These are phyloP conservation scores for Ulota crispa DNA, from an alignment of 225 moss, liverwort and hornwort genomes.

Conservation along the genomic window DNA sequence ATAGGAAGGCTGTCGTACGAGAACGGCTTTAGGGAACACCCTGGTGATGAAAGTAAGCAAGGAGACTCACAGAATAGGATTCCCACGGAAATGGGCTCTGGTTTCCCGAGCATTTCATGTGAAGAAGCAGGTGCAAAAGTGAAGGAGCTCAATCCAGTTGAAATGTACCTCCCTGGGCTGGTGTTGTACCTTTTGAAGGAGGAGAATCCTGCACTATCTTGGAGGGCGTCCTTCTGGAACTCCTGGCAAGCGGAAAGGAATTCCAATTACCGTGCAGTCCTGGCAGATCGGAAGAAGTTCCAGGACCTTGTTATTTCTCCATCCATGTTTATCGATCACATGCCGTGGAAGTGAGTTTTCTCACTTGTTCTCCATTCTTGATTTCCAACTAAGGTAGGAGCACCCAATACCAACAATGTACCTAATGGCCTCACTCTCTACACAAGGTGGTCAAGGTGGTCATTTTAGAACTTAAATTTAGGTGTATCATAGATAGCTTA, in stretches of 20 bases:
- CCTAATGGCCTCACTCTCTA: no score
- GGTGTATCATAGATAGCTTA: no score
- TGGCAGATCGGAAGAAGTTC: constrained; percentile 67
- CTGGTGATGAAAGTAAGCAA: neutral
- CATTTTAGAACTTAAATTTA: no score
- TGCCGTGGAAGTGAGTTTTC: constrained; percentile 89
- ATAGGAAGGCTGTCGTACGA: constrained; percentile 13
- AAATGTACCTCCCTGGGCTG: constrained; percentile 87
- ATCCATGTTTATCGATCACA: constrained; percentile 94
- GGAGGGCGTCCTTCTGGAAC: constrained; percentile 50
- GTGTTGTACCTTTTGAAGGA: constrained; percentile 69
- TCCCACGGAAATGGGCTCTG: constrained; percentile 38
- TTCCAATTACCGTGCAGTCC: constrained; percentile 43
- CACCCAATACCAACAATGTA: no score
- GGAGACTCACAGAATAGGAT: constrained; percentile 30
- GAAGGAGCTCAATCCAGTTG: constrained; percentile 63
- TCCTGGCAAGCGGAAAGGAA: constrained; percentile 41
- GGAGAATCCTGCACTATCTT: constrained; percentile 33
- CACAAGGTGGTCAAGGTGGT: no score
- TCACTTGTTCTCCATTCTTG: neutral
- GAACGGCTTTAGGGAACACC: neutral
- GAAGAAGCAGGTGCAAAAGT: constrained; percentile 36
- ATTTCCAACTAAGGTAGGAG: neutral
- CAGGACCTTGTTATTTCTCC: constrained; percentile 76
- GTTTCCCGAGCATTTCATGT: constrained; percentile 18